A percentile compares a stretch with the other conserved stretches of the same genome.
phyloP scores from a whole-genome alignment of 768 basidiomycete species.

The Lentinus tigrinus region DNA sequence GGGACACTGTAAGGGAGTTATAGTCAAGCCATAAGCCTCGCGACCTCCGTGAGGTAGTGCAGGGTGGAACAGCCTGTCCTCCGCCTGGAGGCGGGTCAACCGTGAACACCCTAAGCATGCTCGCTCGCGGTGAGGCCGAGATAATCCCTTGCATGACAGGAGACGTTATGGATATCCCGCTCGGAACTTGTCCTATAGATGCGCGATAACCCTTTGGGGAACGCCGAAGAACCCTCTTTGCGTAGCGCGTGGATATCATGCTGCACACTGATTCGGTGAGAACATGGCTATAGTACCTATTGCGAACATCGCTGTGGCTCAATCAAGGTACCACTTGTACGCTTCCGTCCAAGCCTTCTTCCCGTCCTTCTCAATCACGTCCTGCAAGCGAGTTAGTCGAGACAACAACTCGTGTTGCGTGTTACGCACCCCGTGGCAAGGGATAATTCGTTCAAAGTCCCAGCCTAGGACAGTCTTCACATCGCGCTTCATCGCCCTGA shows the following conservation, averaged over 20 bases:
- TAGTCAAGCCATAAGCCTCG: constrained; percentile 4
- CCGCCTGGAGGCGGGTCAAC: neutral
- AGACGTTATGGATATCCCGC: neutral
- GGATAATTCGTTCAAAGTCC: constrained; percentile 75
- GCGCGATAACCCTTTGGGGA: neutral
- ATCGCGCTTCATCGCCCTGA: constrained; percentile 58
- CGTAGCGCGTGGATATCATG: neutral
- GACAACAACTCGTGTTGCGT: constrained; percentile 1
- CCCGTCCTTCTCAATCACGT: constrained; percentile 49
- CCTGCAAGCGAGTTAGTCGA: constrained; percentile 22
- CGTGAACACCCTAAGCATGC: neutral
- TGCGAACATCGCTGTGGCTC: neutral
- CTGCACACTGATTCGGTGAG: neutral
- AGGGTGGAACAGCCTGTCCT: neutral
- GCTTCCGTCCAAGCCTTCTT: constrained; percentile 40
- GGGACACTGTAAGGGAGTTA: neutral
- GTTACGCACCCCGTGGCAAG: constrained; percentile 60
- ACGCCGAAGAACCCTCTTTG: too few species aligned
- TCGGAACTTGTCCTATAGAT: neutral
- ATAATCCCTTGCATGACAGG: neutral
- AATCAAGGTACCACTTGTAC: constrained; percentile 27
- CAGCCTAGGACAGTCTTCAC: constrained; percentile 64
- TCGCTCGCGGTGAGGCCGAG: neutral
- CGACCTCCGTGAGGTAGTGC: constrained; percentile 1
- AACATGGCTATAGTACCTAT: neutral